Evolutionary conservation across 805 yeast genomes (phyloP).

Genomic region (Ogataea allantospora): DNA sequence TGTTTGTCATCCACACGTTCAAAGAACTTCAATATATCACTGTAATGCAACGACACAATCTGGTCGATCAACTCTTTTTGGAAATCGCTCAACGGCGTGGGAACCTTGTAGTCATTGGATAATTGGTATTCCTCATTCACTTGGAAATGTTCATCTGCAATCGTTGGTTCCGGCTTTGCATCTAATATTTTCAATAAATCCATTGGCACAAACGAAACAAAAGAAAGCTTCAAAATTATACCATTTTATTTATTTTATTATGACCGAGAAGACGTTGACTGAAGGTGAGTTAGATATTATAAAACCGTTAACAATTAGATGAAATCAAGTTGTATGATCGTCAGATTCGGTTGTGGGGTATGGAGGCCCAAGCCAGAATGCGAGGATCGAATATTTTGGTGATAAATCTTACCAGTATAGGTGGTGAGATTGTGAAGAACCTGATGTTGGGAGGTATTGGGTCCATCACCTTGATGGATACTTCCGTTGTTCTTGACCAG

Average conservation of each 20-base stretch:
- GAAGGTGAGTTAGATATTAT: constrained; percentile 12
- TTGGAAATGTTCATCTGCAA: constrained; percentile 52
- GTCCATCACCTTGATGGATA: constrained; percentile 66
- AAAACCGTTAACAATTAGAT: constrained; percentile 38
- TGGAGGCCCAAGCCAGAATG: constrained; percentile 81
- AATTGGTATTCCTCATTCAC: constrained; percentile 36
- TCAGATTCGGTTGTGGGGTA: constrained; percentile 94
- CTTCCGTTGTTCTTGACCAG: constrained; percentile 47
- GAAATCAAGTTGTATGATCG: constrained; percentile 92
- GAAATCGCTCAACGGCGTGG: constrained; percentile 81
- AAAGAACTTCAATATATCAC: constrained; percentile 84
- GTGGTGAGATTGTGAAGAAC: constrained; percentile 81
- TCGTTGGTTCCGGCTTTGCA: constrained; percentile 81
- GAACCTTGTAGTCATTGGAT: constrained; percentile 68
- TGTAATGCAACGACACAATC: constrained; percentile 85
- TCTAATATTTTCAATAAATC: constrained; percentile 74
- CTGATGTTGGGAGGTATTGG: constrained; percentile 88
- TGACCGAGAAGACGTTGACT: constrained; percentile 10
- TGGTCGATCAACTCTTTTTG: constrained; percentile 90
- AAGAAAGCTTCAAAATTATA: background rate
- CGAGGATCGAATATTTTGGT: constrained; percentile 69
- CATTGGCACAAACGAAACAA: constrained; percentile 41
- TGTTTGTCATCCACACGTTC: constrained; percentile 53
- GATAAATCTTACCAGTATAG: constrained; percentile 72
- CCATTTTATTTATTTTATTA: constrained; percentile 2